Percentiles rank a stretch among this genome's conserved stretches.
These are phyloP conservation scores for Astrocystis sublimbata DNA, from an alignment of 495 filamentous ascomycete genomes.

Conservation along the genomic window DNA sequence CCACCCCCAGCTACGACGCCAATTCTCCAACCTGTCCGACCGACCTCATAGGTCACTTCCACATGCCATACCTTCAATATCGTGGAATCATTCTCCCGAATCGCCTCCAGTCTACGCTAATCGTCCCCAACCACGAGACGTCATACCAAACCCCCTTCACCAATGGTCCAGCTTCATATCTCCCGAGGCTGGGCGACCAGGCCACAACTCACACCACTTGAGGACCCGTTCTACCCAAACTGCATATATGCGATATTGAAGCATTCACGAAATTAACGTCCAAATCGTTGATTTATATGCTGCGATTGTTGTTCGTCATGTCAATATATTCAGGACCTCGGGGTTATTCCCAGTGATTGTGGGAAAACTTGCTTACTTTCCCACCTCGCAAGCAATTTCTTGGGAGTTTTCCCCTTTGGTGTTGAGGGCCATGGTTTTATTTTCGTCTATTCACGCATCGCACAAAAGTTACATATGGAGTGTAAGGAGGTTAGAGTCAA, in stretches of 20 bases:
- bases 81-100: constrained; percentile 2
- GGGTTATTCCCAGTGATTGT: not conserved
- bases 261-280: not conserved
- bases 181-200: too few species aligned
- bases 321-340: constrained; percentile 8
- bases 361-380: not conserved
- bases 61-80: not conserved
- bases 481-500: too few species aligned
- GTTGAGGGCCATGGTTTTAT: not conserved
- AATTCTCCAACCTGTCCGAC: not conserved
- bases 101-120: not conserved
- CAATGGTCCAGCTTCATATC: constrained; percentile 9
- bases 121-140: constrained; percentile 8
- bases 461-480: too few species aligned
- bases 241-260: not conserved
- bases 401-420: constrained; percentile 1
- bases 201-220: not conserved
- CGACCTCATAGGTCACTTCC: not conserved
- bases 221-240: not conserved
- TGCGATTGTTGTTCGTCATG: constrained; percentile 1
- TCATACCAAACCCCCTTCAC: constrained; percentile 13
- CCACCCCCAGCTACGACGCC: not conserved
- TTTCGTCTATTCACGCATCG: too few species aligned
- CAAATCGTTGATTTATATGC: not conserved
- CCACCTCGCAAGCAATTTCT: not conserved